Evolutionary conservation across 2,329 filamentous ascomycete genomes (phyloP).

Genomic region (Aspergillus pseudoterreus): DNA sequence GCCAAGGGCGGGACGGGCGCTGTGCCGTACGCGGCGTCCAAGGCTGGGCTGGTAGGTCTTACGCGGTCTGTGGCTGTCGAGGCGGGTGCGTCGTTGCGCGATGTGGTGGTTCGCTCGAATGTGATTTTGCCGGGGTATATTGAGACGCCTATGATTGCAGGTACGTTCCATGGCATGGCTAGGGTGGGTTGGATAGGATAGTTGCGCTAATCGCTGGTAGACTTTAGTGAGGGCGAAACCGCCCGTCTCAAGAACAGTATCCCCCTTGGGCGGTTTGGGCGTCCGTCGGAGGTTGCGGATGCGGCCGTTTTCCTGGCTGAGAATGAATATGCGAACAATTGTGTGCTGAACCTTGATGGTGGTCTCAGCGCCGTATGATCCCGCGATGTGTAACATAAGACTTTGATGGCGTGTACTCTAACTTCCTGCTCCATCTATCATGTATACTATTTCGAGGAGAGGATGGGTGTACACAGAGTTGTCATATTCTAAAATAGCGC

Average conservation of each 20-base stretch:
- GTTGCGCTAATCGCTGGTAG: constrained; percentile 21
- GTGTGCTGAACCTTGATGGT: constrained; percentile 79
- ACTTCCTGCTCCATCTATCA: not conserved
- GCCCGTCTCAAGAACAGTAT: constrained; percentile 47
- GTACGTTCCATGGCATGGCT: constrained; percentile 44
- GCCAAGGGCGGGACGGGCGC: constrained; percentile 66
- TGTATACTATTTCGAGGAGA: not conserved
- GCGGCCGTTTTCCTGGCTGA: constrained; percentile 72
- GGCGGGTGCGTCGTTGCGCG: constrained; percentile 52
- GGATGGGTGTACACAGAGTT: not conserved
- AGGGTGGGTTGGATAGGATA: too few species aligned
- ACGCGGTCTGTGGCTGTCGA: constrained; percentile 35
- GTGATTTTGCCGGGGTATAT: constrained; percentile 81
- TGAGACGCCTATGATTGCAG: constrained; percentile 71
- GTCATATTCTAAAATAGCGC: not conserved
- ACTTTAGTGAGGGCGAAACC: constrained; percentile 36
- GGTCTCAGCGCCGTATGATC: constrained; percentile 66
- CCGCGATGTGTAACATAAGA: not conserved
- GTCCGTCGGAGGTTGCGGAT: constrained; percentile 70
- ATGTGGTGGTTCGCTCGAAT: constrained; percentile 68
- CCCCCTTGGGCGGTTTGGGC: constrained; percentile 64
- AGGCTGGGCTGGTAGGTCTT: constrained; percentile 71
- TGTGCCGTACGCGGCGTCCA: constrained; percentile 72
- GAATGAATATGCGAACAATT: constrained; percentile 83
- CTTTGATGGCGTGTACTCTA: too few species aligned